A percentile compares a stretch with the other conserved stretches of the same genome.
phyloP scores from a whole-genome alignment of 495 filamentous ascomycete species.

The Haplographium delicatum region DNA sequence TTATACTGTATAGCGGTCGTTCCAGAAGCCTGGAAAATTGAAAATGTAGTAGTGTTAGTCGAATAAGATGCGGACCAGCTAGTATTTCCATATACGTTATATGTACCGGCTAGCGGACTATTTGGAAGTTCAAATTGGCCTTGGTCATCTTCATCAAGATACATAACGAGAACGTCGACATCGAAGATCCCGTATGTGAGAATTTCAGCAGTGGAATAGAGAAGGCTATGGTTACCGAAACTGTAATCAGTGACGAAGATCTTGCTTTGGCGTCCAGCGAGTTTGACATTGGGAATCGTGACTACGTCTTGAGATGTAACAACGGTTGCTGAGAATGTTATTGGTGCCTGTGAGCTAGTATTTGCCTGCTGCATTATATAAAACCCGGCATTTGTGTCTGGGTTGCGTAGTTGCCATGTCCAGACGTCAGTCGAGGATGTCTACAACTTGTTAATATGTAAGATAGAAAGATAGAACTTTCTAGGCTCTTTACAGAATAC shows the following conservation, averaged over 20 bases:
- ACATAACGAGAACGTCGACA: slow-evolving; percentile 38
- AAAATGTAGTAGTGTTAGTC: slow-evolving; percentile 25
- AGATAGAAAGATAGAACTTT: no score
- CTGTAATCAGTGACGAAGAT: slow-evolving; percentile 45
- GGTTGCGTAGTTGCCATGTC: slow-evolving; percentile 51
- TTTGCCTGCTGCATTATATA: slow-evolving; percentile 38
- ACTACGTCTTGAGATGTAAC: slow-evolving; percentile 37
- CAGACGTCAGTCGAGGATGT: slow-evolving; percentile 32
- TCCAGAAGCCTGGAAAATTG: slow-evolving; percentile 32
- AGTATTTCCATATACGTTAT: slow-evolving; percentile 20
- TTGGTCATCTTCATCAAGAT: slow-evolving; percentile 33
- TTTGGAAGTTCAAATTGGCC: slow-evolving; percentile 40
- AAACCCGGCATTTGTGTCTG: slow-evolving; percentile 47
- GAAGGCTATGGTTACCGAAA: slow-evolving; percentile 35
- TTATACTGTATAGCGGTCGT: slow-evolving; percentile 31
- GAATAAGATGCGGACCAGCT: slow-evolving; percentile 17
- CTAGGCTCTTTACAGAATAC: slow-evolving; percentile 44
- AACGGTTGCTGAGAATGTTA: slow-evolving; percentile 35
- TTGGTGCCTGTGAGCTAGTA: slow-evolving; percentile 29
- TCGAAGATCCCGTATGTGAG: slow-evolving; percentile 41
- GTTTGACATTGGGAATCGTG: slow-evolving; percentile 36
- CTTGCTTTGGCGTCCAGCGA: slow-evolving; percentile 46
- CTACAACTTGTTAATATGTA: slow-evolving; percentile 8
- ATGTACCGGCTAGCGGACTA: slow-evolving; percentile 12
- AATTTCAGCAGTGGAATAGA: slow-evolving; percentile 46